phyloP scores from a whole-genome alignment of 2,329 filamentous ascomycete genomes.

The Cytospora piceae region DNA sequence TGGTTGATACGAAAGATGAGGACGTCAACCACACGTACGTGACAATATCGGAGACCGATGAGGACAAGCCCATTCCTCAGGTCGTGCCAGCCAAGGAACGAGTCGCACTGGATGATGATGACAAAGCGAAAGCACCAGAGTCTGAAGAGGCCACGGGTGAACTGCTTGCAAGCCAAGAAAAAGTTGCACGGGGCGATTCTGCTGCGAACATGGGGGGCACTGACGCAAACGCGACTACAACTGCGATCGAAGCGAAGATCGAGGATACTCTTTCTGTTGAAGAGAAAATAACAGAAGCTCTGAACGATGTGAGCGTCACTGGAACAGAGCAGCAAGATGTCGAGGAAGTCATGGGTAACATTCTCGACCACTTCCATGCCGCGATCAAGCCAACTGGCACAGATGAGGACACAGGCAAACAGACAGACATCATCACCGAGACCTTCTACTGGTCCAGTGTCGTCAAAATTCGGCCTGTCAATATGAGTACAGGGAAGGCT shows the following conservation, averaged over 20 bases:
- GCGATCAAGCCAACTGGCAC: conserved; percentile 75
- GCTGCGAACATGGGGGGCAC: conserved; percentile 32
- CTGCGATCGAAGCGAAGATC: conserved; percentile 33
- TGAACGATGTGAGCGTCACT: conserved; percentile 51
- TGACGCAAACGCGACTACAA: conserved; percentile 29
- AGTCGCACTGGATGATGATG: conserved; percentile 29
- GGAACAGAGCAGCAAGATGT: conserved; percentile 86
- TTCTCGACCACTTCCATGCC: conserved; percentile 87
- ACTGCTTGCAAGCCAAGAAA: conserved; percentile 20
- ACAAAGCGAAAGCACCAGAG: conserved; percentile 24
- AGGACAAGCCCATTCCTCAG: conserved; percentile 20
- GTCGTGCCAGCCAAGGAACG: conserved; percentile 36
- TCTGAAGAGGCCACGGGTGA: not conserved
- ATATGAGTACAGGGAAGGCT: conserved; percentile 52
- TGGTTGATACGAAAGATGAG: conserved; percentile 51
- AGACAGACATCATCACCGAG: conserved; percentile 78
- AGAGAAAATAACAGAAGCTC: conserved; percentile 49
- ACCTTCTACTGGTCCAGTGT: conserved; percentile 67
- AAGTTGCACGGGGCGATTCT: conserved; percentile 11
- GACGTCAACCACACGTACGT: conserved; percentile 42
- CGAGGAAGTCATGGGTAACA: conserved; percentile 91
- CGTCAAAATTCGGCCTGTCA: conserved; percentile 49
- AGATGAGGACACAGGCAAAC: conserved; percentile 68
- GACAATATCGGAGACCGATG: conserved; percentile 33
- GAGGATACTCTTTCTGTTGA: conserved; percentile 44